These are phyloP conservation scores for Chlamydomonas asymmetrica DNA, from an alignment of 139 green algal species.

Conservation along the genomic window DNA sequence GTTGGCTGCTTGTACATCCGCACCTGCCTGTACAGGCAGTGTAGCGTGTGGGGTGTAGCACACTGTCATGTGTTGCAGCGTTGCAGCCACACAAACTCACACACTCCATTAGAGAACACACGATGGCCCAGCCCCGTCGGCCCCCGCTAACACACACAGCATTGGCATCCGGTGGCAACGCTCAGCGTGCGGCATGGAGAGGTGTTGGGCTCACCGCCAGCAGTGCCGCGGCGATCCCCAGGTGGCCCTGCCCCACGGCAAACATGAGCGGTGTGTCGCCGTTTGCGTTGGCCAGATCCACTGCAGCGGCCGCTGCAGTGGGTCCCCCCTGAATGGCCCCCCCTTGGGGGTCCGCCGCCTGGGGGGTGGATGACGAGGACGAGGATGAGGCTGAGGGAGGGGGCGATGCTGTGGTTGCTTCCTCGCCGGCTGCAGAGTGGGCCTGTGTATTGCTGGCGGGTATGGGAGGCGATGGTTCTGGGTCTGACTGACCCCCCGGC, in stretches of 20 bases:
- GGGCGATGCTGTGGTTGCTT: no score
- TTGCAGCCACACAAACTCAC: neutral
- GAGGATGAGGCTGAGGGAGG: no score
- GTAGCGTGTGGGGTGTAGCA: neutral
- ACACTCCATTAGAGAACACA: neutral
- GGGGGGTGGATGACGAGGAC: no score
- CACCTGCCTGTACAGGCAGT: conserved; percentile 8
- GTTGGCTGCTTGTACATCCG: neutral
- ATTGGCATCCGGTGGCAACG: neutral
- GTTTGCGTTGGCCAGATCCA: conserved; percentile 11
- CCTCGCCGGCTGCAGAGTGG: no score
- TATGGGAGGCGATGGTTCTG: no score
- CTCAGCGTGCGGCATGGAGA: no score
- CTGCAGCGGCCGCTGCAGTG: neutral
- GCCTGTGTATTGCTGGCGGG: no score
- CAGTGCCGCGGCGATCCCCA: conserved; percentile 11
- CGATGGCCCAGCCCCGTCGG: neutral
- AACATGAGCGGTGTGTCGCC: conserved; percentile 19
- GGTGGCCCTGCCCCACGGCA: neutral
- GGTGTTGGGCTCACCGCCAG: neutral
- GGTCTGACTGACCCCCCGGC: no score
- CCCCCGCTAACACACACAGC: neutral
- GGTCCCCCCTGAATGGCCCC: no score
- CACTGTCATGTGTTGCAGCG: neutral
- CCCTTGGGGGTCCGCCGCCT: no score